Evolutionary conservation across 2,329 filamentous ascomycete genomes (phyloP), one percentile per base, ranked within the genome.

Genomic region (Acarospora socialis): DNA sequence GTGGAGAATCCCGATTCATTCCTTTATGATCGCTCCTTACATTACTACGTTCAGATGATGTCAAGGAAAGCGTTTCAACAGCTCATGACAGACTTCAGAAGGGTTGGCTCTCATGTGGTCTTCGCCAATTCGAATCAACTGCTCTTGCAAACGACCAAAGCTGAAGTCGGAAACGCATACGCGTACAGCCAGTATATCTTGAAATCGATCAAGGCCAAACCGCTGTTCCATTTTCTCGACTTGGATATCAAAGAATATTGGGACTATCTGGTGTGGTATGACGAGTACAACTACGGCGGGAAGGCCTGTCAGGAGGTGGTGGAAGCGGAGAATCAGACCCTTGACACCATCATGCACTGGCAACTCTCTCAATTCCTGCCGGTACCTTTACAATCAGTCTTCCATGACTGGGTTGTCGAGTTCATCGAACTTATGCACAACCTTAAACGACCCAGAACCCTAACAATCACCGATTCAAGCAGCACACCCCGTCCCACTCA

Each of bases 11-110:
- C 87, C 0, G 79, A 81, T 29, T 94, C 86, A 0, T 94, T 87
- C 57, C 75, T 99, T 35, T 98, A 95, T 51, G 92, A 99, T 56
- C 75, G 81, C 4, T 83, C 86, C 4, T 58, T 99, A 41, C 84
- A 95, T 50, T 90, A 93, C 61, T 95, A 98, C 49, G 86, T 99
- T 33, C 87, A 94, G 54, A 90, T 94, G 73, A 92, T 98, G 79
- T 93, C 84, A 20, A 80, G 82, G 43, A 98, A 98, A 55, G 90
- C 92, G 0, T 81, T 98, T 43, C 81, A 94, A 50, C 87, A 95
- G 55, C 70, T 99, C 21, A 93, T 98, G 80, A 81, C 78, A 0
- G 90, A 98, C 51, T 98, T 98, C 60, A 76, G 84, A 38, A 77
- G 87, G 7, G 87, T 98, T 2, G 90, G 90, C 2, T 94, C 84